Percentiles rank a stretch among this genome's conserved stretches.
Evolutionary conservation across 2,329 filamentous ascomycete species (phyloP).

Genomic region (Coleophoma crateriformis): DNA sequence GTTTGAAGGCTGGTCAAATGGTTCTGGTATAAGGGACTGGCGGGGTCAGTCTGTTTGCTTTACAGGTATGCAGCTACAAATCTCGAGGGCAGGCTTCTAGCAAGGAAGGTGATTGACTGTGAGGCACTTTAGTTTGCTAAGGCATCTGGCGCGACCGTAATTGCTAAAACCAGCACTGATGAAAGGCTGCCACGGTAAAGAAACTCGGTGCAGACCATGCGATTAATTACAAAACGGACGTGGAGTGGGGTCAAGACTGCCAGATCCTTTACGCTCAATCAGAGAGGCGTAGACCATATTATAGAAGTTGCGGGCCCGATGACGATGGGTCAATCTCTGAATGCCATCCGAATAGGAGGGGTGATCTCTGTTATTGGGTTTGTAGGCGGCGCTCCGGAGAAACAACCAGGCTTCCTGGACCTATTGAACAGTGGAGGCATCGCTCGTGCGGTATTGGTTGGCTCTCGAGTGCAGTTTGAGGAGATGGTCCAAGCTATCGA

Average conservation of each 20-base stretch:
- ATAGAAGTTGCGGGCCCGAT: conserved; percentile 36
- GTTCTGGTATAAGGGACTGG: conserved; percentile 37
- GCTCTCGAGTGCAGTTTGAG: conserved; percentile 41
- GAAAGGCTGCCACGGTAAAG: conserved; percentile 28
- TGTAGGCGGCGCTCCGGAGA: conserved; percentile 19
- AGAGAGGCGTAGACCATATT: conserved; percentile 34
- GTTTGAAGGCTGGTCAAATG: conserved; percentile 26
- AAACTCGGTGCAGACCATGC: conserved; percentile 35
- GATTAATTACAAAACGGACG: conserved; percentile 36
- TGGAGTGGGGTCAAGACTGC: conserved; percentile 34
- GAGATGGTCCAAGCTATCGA: conserved; percentile 45
- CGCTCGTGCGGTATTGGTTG: conserved; percentile 39
- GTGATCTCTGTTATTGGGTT: conserved; percentile 33
- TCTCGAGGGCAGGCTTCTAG: too few species aligned
- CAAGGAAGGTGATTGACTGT: too few species aligned
- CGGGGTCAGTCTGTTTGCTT: conserved; percentile 31
- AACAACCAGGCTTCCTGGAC: conserved; percentile 26
- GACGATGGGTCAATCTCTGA: conserved; percentile 33
- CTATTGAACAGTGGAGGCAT: conserved; percentile 30
- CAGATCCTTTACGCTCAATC: conserved; percentile 28
- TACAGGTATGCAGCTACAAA: conserved; percentile 11
- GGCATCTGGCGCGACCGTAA: conserved; percentile 32
- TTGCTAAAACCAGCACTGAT: conserved; percentile 33
- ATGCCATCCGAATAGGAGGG: conserved; percentile 34
- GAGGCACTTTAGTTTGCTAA: conserved; percentile 28